A percentile compares a stretch with the other conserved stretches of the same genome.
Evolutionary conservation across 306 rosid species (phyloP).

Genomic region (Quercus engelmannii): DNA sequence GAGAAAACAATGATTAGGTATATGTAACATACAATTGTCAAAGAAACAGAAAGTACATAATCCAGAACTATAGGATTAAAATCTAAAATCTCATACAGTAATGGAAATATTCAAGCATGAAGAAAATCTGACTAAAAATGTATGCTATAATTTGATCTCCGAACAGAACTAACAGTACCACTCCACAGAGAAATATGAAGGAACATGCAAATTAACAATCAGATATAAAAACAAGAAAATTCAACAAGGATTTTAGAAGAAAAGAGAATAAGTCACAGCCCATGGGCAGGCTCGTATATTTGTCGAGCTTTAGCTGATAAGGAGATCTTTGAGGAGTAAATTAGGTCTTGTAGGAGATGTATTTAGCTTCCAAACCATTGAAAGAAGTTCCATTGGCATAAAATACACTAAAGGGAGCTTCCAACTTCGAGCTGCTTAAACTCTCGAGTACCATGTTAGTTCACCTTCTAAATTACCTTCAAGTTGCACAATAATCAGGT

Average conservation of each 20-base stretch:
- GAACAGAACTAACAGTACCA: slow-evolving; percentile 6
- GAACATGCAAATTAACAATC: slow-evolving; percentile 2
- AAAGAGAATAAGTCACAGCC: not conserved
- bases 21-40: not conserved
- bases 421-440: slow-evolving; percentile 1
- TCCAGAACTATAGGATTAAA: not conserved
- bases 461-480: slow-evolving; percentile 1
- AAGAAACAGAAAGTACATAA: not conserved
- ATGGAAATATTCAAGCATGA: not conserved
- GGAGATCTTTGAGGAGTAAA: not conserved
- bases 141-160: slow-evolving; percentile 3
- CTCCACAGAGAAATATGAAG: slow-evolving; percentile 9
- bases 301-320: not conserved
- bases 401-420: not conserved
- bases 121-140: slow-evolving; percentile 2
- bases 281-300: not conserved
- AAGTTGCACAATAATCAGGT: slow-evolving; percentile 1
- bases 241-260: not conserved
- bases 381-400: not conserved
- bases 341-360: not conserved
- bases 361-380: slow-evolving; percentile 3
- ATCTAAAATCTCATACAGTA: not conserved
- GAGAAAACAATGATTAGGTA: not conserved
- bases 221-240: not conserved
- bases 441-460: not conserved